Conservation (phyloP, 345 rosid genomes). For the Arabidopsis thaliana region DNA sequence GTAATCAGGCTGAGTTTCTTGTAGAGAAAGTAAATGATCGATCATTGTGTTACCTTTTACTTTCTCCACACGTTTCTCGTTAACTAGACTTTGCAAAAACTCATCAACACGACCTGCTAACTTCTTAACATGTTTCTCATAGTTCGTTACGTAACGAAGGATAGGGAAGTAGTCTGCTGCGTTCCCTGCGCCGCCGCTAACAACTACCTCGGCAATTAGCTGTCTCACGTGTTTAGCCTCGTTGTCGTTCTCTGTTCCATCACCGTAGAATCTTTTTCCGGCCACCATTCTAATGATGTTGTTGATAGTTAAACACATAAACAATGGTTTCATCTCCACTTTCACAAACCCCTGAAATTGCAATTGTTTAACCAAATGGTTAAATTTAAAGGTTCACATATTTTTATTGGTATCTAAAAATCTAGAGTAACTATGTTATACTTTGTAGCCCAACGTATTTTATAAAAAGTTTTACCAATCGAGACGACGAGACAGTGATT, state of each 20-base stretch:
- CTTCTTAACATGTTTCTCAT: conserved; percentile 40
- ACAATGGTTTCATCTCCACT: conserved; percentile 49
- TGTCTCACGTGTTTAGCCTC: conserved; percentile 51
- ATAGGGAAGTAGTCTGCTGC: conserved; percentile 52
- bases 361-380: background rate
- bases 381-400: background rate
- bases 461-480: background rate
- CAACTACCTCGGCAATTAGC: conserved; percentile 42
- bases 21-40: conserved; percentile 59
- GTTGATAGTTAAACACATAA: conserved; percentile 48
- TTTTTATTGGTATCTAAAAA: background rate
- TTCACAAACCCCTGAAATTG: conserved; percentile 32
- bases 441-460: background rate
- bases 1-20: conserved; percentile 54
- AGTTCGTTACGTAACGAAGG: conserved; percentile 50
- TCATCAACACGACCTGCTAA: conserved; percentile 42
- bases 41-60: conserved; percentile 49
- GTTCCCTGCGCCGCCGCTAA: conserved; percentile 41
- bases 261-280: conserved; percentile 59
- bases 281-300: conserved; percentile 53
- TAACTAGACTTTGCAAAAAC: conserved; percentile 54
- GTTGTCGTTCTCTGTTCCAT: conserved; percentile 39
- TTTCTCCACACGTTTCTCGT: conserved; percentile 43
- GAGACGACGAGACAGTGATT: background rate
- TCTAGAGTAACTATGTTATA: background rate